phyloP scores from a whole-genome alignment of 805 yeast species.

The Pichia occidentalis region DNA sequence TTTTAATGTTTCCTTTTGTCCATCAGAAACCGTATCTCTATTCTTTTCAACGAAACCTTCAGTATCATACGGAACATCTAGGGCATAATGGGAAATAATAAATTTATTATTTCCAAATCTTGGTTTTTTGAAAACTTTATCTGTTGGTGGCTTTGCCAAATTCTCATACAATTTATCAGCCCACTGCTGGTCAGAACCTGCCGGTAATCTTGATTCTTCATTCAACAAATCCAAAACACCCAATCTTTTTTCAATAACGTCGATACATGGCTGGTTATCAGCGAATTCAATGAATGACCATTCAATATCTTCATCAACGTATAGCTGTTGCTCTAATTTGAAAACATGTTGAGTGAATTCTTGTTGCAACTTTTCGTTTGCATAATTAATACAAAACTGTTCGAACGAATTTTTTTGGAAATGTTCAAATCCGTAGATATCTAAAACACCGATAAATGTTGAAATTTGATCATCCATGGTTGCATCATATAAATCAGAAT shows the following conservation, averaged over 20 bases:
- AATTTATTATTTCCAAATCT: slow-evolving; percentile 90
- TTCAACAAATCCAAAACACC: slow-evolving; percentile 86
- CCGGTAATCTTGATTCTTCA: slow-evolving; percentile 91
- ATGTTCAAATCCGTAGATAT: slow-evolving; percentile 97
- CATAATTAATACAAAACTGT: slow-evolving; percentile 95
- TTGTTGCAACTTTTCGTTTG: slow-evolving; percentile 94
- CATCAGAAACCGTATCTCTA: slow-evolving; percentile 96
- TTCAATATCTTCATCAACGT: slow-evolving; percentile 83
- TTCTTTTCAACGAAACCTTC: slow-evolving; percentile 96
- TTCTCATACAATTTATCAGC: slow-evolving; percentile 82
- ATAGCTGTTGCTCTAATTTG: slow-evolving; percentile 95
- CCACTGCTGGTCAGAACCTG: slow-evolving; percentile 92
- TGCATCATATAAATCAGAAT: slow-evolving; percentile 73
- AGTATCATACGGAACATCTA: slow-evolving; percentile 84
- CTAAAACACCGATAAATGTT: slow-evolving; percentile 85
- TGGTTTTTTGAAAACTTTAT: slow-evolving; percentile 81
- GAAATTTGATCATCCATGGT: slow-evolving; percentile 49
- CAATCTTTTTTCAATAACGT: slow-evolving; percentile 78
- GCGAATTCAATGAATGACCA: slow-evolving; percentile 96
- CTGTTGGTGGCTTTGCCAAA: slow-evolving; percentile 69
- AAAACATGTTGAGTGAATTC: slow-evolving; percentile 97
- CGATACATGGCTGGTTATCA: slow-evolving; percentile 95
- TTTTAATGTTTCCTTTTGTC: slow-evolving; percentile 79
- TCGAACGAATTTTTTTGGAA: slow-evolving; percentile 91
- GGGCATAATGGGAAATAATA: slow-evolving; percentile 88